Evolutionary conservation across 306 rosid species (phyloP).

Genomic region (Prunus armeniaca): DNA sequence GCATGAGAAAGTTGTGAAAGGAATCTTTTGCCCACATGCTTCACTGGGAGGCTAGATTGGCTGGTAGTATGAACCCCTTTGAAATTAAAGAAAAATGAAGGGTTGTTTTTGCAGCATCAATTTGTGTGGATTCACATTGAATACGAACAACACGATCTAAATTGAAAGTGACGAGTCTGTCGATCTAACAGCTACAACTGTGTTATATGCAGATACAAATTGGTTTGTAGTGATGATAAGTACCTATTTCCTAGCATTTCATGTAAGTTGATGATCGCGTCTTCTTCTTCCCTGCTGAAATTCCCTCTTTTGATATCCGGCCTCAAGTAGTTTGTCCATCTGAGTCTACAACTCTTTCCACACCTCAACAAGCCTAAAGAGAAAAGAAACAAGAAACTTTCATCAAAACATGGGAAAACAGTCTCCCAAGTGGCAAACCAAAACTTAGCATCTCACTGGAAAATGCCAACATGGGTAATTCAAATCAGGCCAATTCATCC

Average conservation of each 20-base stretch:
- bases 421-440: neutral
- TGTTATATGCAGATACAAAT: no score
- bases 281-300: conserved; percentile 72
- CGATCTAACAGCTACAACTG: no score
- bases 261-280: conserved; percentile 62
- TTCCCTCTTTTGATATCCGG: conserved; percentile 93
- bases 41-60: neutral
- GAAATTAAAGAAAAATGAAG: neutral
- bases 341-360: conserved; percentile 87
- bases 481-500: neutral
- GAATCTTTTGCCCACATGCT: conserved; percentile 32
- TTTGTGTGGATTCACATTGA: neutral
- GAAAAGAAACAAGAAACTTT: neutral
- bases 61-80: neutral
- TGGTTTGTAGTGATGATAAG: neutral
- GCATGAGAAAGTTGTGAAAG: conserved; percentile 28
- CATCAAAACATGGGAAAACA: neutral
- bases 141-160: neutral
- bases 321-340: conserved; percentile 82
- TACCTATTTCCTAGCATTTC: conserved; percentile 77
- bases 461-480: neutral
- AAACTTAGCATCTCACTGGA: neutral
- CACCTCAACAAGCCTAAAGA: conserved; percentile 66
- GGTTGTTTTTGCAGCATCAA: neutral
- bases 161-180: no score